Conservation (phyloP, 306 rosid genomes). For the Vigna hirtella region DNA sequence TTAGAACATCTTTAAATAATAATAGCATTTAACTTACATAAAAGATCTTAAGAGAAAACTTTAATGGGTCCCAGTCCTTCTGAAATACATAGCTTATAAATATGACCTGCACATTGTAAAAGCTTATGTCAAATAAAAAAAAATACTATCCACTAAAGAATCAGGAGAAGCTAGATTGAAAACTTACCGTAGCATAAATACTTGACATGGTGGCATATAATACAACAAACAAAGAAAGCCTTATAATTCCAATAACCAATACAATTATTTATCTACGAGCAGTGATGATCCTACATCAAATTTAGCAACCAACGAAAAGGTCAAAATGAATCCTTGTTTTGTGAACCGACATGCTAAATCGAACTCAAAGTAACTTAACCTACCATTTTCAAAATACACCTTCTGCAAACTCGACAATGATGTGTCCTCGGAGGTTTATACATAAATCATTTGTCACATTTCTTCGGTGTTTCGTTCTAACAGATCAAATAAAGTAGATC, state of each 20-base stretch:
- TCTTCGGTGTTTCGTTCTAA: constrained; percentile 57
- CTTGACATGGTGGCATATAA: constrained; percentile 64
- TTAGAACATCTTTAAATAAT: constrained; percentile 17
- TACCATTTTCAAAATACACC: constrained; percentile 95
- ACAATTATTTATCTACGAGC: constrained; percentile 89
- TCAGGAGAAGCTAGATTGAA: constrained; percentile 28
- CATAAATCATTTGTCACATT: constrained; percentile 76
- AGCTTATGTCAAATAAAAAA: constrained; percentile 21
- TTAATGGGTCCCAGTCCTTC: constrained; percentile 64
- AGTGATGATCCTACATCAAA: constrained; percentile 90
- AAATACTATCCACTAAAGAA: constrained; percentile 26
- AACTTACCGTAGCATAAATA: constrained; percentile 71
- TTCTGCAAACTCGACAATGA: constrained; percentile 92
- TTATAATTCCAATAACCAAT: constrained; percentile 93
- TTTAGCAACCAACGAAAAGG: constrained; percentile 27
- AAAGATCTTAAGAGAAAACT: constrained; percentile 53
- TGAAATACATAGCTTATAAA: constrained; percentile 61
- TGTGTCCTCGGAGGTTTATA: constrained; percentile 94
- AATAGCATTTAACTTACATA: constrained; percentile 64
- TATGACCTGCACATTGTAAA: constrained; percentile 53
- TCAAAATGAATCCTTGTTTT: constrained; percentile 14
- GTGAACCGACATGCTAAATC: constrained; percentile 13
- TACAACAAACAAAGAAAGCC: constrained; percentile 67
- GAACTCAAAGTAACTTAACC: constrained; percentile 45
- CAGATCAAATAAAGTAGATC: constrained; percentile 29